Evolutionary conservation across 2,329 filamentous ascomycete genomes (phyloP).

Genomic region (Ophiostoma fasciatum): DNA sequence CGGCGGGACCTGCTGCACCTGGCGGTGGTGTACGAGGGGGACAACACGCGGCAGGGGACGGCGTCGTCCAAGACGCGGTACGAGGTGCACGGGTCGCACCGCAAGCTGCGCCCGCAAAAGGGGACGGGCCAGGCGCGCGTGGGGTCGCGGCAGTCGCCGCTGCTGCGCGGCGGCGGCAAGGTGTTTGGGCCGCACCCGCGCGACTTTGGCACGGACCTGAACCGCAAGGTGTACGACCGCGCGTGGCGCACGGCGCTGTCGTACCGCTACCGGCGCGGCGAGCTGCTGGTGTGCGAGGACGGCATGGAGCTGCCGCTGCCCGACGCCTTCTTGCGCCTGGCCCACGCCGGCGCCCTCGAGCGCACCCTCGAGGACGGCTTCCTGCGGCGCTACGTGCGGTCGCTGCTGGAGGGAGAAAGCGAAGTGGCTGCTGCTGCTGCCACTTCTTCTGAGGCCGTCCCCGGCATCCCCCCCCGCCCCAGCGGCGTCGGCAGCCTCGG

Average conservation of each 20-base stretch:
- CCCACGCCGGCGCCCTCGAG: slow-evolving; percentile 18
- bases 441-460: too few species aligned
- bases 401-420: slow-evolving; percentile 42
- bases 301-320: slow-evolving; percentile 52
- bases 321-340: slow-evolving; percentile 30
- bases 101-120: slow-evolving; percentile 78
- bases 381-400: slow-evolving; percentile 42
- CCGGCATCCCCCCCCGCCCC: not conserved
- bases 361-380: slow-evolving; percentile 31
- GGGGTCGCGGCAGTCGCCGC: slow-evolving; percentile 68
- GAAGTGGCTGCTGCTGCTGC: not conserved
- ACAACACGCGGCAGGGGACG: slow-evolving; percentile 74
- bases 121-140: slow-evolving; percentile 67
- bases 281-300: slow-evolving; percentile 74
- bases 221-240: slow-evolving; percentile 83
- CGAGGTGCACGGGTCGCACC: slow-evolving; percentile 70
- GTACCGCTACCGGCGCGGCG: slow-evolving; percentile 76
- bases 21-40: slow-evolving; percentile 84
- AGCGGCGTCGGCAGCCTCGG: slow-evolving; percentile 10
- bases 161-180: slow-evolving; percentile 75
- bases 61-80: slow-evolving; percentile 67
- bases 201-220: slow-evolving; percentile 75
- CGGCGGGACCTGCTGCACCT: slow-evolving; percentile 86
- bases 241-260: slow-evolving; percentile 90
- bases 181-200: slow-evolving; percentile 79